Conservation (phyloP, 169 alveolate species). For the Eimeria acervulina region DNA sequence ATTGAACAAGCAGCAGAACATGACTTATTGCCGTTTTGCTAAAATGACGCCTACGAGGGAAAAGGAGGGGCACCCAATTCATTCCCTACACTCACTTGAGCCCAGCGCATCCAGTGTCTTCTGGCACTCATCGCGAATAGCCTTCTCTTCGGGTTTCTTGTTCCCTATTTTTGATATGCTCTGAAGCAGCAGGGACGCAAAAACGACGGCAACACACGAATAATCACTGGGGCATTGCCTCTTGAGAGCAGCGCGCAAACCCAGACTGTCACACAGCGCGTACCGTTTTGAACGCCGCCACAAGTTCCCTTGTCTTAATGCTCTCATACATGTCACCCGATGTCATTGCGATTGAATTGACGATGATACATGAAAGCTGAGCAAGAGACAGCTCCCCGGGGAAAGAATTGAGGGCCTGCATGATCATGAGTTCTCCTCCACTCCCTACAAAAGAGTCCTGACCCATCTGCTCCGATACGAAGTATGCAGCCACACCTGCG, state of each 20-base stretch:
- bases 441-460: conserved; percentile 86
- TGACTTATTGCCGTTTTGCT: neutral
- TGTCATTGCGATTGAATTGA: conserved; percentile 83
- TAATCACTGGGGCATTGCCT: neutral
- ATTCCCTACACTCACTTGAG: conserved; percentile 53
- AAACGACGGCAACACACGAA: neutral
- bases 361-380: conserved; percentile 79
- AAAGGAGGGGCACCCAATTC: neutral
- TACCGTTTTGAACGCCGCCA: conserved; percentile 81
- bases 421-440: conserved; percentile 85
- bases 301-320: conserved; percentile 78
- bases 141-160: conserved; percentile 83
- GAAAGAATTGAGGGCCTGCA: conserved; percentile 84
- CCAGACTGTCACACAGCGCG: neutral
- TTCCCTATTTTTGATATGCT: conserved; percentile 66
- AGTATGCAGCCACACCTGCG: conserved; percentile 85
- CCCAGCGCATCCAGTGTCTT: conserved; percentile 75
- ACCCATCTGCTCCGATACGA: conserved; percentile 88
- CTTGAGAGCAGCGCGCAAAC: neutral
- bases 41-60: neutral
- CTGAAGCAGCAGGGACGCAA: neutral
- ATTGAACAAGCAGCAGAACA: neutral
- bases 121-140: conserved; percentile 80
- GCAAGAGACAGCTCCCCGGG: conserved; percentile 84
- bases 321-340: conserved; percentile 84